phyloP scores from a whole-genome alignment of 257 asterid species.

The Lavandula angustifolia region DNA sequence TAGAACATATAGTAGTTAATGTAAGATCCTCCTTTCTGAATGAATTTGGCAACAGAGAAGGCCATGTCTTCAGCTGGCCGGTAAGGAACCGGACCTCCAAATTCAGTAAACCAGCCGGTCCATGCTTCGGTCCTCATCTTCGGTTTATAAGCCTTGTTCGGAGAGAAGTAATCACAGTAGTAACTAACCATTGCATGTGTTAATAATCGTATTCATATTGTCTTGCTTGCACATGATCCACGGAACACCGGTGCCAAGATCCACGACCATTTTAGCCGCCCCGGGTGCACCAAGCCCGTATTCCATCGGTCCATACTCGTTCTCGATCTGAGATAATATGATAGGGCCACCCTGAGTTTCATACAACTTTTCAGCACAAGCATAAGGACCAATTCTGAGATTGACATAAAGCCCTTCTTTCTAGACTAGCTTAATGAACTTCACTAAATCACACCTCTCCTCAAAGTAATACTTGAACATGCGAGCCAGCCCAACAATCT shows the following conservation, averaged over 20 bases:
- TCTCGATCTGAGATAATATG: slow-evolving; percentile 96
- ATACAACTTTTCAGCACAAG: slow-evolving; percentile 84
- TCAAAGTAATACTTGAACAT: slow-evolving; percentile 97
- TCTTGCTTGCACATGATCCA: slow-evolving; percentile 99
- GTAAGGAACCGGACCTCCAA: slow-evolving; percentile 94
- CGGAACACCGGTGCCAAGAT: slow-evolving; percentile 89
- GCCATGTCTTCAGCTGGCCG: slow-evolving; percentile 98
- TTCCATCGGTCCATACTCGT: slow-evolving; percentile 96
- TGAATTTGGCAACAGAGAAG: slow-evolving; percentile 85
- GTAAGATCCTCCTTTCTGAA: slow-evolving; percentile 88
- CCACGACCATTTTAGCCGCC: slow-evolving; percentile 98
- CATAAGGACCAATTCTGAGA: slow-evolving; percentile 96
- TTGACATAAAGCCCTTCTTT: slow-evolving; percentile 83
- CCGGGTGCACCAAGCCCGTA: slow-evolving; percentile 87
- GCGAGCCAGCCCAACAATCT: no score
- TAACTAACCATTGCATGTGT: slow-evolving; percentile 94
- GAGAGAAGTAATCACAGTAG: slow-evolving; percentile 90
- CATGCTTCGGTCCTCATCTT: slow-evolving; percentile 99
- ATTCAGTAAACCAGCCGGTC: slow-evolving; percentile 99
- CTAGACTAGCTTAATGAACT: slow-evolving; percentile 80
- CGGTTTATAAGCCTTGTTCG: slow-evolving; percentile 86
- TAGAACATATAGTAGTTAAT: slow-evolving; percentile 87
- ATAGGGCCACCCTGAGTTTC: slow-evolving; percentile 98
- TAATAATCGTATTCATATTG: no score
- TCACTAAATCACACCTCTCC: slow-evolving; percentile 89